Conservation (phyloP, 768 basidiomycete species). For the Amanita subjunquillea region DNA sequence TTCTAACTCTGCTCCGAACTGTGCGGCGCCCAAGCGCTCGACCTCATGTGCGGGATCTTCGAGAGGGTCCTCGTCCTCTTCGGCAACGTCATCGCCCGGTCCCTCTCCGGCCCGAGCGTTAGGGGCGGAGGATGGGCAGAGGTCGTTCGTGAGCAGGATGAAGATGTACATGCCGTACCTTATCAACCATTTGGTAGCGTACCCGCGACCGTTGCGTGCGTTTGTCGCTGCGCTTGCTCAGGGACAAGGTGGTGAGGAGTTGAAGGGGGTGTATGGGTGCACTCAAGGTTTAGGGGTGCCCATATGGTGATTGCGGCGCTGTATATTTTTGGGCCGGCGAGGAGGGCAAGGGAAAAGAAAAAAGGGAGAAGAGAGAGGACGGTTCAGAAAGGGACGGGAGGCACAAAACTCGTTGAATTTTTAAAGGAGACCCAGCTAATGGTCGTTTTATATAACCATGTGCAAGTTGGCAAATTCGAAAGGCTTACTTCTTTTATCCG, state of each 20-base stretch:
- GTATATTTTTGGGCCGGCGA: conserved; percentile 70
- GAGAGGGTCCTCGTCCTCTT: too few relatives aligned
- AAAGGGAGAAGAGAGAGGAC: conserved; percentile 2
- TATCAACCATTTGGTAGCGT: conserved; percentile 51
- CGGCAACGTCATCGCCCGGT: too few relatives aligned
- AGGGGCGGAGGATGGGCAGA: conserved; percentile 9
- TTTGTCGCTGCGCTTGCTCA: conserved; percentile 27
- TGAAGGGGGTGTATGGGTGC: conserved; percentile 52
- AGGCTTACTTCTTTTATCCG: conserved; percentile 14
- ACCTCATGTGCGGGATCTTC: too few relatives aligned
- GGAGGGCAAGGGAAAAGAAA: conserved; percentile 16
- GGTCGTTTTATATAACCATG: too few relatives aligned
- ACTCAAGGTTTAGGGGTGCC: conserved; percentile 64
- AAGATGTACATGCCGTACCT: conserved; percentile 76
- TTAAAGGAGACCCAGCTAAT: conserved; percentile 38
- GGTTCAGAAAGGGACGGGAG: conserved; percentile 59
- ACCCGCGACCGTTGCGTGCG: conserved; percentile 49
- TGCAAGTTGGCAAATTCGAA: too few relatives aligned
- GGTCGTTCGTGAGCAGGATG: conserved; percentile 61
- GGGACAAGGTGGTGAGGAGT: conserved; percentile 13
- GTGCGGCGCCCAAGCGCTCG: too few relatives aligned
- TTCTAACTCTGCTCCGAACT: too few relatives aligned
- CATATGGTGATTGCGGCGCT: conserved; percentile 68
- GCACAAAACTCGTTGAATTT: conserved; percentile 69
- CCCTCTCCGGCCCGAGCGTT: too few relatives aligned